A percentile compares a stretch with the other conserved stretches of the same genome.
Conservation (phyloP, 1,139 yeast genomes). For the Debaryomycetaceae sp. region DNA sequence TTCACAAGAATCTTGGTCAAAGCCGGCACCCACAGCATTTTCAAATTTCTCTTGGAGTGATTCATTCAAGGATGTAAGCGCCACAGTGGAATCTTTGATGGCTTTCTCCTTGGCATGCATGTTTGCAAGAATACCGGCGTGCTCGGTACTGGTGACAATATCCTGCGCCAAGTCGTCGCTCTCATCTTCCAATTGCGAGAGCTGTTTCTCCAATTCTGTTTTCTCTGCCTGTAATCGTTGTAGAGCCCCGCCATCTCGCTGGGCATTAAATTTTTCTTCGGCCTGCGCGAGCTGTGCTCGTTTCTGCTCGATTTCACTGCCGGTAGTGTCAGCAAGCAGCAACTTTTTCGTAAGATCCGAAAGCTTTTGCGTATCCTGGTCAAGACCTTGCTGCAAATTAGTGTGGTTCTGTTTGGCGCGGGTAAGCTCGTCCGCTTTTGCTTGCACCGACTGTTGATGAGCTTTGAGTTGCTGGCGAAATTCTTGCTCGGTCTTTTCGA, state of each 20-base stretch:
- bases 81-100: conserved; percentile 7
- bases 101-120: conserved; percentile 7
- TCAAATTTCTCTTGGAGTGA: conserved; percentile 8
- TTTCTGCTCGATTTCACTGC: conserved; percentile 28
- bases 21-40: conserved; percentile 9
- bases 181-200: conserved; percentile 38
- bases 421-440: not conserved
- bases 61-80: conserved; percentile 12
- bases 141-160: conserved; percentile 41
- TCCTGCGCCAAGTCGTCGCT: conserved; percentile 44
- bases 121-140: conserved; percentile 34
- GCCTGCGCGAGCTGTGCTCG: conserved; percentile 23
- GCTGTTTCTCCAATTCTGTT: conserved; percentile 29
- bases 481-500: not conserved
- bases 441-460: not conserved
- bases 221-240: conserved; percentile 17
- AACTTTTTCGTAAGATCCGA: not conserved
- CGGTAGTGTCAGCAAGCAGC: conserved; percentile 22
- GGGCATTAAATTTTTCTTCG: conserved; percentile 16
- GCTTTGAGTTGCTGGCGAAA: not conserved
- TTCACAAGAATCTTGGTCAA: conserved; percentile 16
- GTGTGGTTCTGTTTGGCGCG: not conserved
- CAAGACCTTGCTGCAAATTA: not conserved
- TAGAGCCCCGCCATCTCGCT: conserved; percentile 18
- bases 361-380: not conserved